Evolutionary conservation across 2,329 filamentous ascomycete genomes (phyloP), one percentile per base, ranked within the genome.

Genomic region (Cryphonectria naterciae): DNA sequence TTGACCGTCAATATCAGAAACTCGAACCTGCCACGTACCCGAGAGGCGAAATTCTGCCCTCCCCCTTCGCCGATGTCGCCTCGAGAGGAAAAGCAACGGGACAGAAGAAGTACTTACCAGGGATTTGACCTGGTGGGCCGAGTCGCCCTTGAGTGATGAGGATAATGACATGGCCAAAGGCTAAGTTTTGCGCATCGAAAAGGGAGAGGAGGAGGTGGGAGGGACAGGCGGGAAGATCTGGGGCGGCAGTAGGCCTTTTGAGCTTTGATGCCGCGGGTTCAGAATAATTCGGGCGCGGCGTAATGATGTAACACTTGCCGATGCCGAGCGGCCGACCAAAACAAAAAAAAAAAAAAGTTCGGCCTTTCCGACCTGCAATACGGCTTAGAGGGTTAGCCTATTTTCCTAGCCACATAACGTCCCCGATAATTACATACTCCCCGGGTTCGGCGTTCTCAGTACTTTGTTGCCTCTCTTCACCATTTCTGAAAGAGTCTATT

Each of bases 61-160:
- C 37, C 37, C 10, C 32, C 28, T 32, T 52, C 54, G 69, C 62
- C 28, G 1, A 52, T 61, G 19, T 28, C 35, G 25, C n/a, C n/a
- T 68, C 25, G 25, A n/a, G 35, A 56, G 67, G 46, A 41, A n/a
- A n/a, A n/a, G 73, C 75, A 70, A 70, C 74, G 64, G 68, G n/a
- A 13, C 13, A 63, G 52, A 61, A 62, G 54, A 61, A 61, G 46
- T 39, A 81, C 86, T 79, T 78, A 88, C 86, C 78, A 88, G 79
- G 73, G 87, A 88, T 77, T 86, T 83, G 70, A 85, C 85, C 81
- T 89, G 86, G 74, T 87, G 85, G 72, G 87, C 85, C 81, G 86
- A 82, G 73, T 88, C 85, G 79, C 86, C 86, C 78, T 85, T 86
- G 69, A 82, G 78, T 74, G 80, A 78, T 72, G 74, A 71, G 25